Base-by-base conservation (phyloP, 768 basidiomycete species). In the Dendrothele bispora region DNA sequence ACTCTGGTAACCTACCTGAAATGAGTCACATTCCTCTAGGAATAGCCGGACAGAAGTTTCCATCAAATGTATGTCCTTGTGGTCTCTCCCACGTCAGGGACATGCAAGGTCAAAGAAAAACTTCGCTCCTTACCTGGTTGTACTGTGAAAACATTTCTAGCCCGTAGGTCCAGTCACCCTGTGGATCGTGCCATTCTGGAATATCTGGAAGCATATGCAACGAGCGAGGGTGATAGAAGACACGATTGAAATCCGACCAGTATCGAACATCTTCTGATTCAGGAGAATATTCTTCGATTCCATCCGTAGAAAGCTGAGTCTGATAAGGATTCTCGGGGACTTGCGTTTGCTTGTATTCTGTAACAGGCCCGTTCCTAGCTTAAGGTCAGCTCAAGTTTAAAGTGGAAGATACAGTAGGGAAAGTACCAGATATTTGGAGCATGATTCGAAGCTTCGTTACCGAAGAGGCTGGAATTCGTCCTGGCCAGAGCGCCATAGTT, bases 1-100 rank as follows among this genome's bases (percentile, higher is more conserved):
- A 38, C n/a, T n/a, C n/a, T n/a, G n/a, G n/a, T n/a, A n/a, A n/a
- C 42, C 45, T 53, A 86, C 88, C 79, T 90, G 89, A 12, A 85
- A 71, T 43, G 77, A 76, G 59, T 90, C 78, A 57, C 86, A 88
- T 54, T 89, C 88, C 59, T 92, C 89, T 4, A 87, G 73, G 46
- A 86, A 78, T 14, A 74, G 67, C 15, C 89, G 77, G 43, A 91
- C 69, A 11, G 81, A 71, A 4, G 77, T 81, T 35, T 91, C 88
- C 79, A 88, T 83, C 39, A 90, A 57, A 41, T 76, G 77, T n/a
- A 65, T 66, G 36, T 81, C 77, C 88, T 90, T 35, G n/a, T 36
- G 32, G 54, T 24, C 54, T 40, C 34, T 2, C 15, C 7, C 14
- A 22, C 43, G n/a, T n/a, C n/a, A n/a, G 26, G 25, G 7, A 35